phyloP scores from a whole-genome alignment of 176 grass and related monocot species.

The Avena insularis region DNA sequence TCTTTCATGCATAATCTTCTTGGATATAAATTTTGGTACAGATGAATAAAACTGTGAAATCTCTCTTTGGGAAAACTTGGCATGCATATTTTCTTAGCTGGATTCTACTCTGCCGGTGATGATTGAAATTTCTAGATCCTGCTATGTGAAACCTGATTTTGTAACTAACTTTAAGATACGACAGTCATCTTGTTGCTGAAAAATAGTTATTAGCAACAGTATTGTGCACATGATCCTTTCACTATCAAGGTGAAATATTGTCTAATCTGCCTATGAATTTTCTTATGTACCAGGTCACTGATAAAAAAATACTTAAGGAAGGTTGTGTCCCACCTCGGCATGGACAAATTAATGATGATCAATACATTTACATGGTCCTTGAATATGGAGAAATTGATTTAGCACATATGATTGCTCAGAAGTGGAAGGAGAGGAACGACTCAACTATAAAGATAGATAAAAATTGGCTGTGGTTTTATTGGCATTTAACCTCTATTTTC shows the following conservation, averaged over 20 bases:
- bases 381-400: conserved; percentile 98
- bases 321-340: conserved; percentile 55
- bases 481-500: conserved; percentile 72
- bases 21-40: background rate
- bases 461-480: conserved; percentile 36
- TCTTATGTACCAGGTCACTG: conserved; percentile 71
- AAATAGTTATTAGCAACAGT: background rate
- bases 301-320: conserved; percentile 83
- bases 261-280: conserved; percentile 44
- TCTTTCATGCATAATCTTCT: background rate
- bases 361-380: conserved; percentile 93
- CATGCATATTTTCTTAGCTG: background rate
- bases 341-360: conserved; percentile 84
- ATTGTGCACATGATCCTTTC: conserved; percentile 19
- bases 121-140: conserved; percentile 13
- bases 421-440: conserved; percentile 70
- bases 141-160: background rate
- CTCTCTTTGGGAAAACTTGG: background rate
- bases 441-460: conserved; percentile 71
- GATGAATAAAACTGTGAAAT: background rate
- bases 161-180: conserved; percentile 12
- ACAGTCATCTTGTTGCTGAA: background rate
- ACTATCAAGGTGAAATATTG: background rate
- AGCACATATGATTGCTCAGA: conserved; percentile 88
- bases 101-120: background rate